Conservation (phyloP, 129 eudicot genomes). For the Saposhnikovia divaricata region DNA sequence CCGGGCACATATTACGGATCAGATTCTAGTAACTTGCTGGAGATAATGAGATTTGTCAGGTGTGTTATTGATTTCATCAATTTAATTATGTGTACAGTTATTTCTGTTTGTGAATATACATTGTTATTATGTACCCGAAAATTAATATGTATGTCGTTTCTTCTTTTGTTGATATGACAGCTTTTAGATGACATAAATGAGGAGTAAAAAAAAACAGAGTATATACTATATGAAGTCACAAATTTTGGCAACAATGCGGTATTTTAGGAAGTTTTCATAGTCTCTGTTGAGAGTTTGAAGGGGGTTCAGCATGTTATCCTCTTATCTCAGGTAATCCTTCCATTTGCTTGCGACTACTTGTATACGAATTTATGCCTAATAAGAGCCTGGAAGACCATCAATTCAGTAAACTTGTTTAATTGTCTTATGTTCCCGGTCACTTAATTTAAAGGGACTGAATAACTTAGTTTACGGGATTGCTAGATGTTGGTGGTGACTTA, state of each 20-base stretch:
- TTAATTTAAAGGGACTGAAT: too few species aligned
- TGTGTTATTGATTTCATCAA: slow-evolving; percentile 14
- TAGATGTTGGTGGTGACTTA: too few species aligned
- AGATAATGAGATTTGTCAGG: slow-evolving; percentile 94
- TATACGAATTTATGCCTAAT: too few species aligned
- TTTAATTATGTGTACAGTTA: not conserved
- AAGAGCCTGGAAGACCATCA: too few species aligned
- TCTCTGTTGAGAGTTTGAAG: slow-evolving; percentile 51
- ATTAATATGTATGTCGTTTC: not conserved
- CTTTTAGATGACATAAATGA: not conserved
- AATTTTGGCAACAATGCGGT: slow-evolving; percentile 7
- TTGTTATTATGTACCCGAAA: not conserved
- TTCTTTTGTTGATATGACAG: not conserved
- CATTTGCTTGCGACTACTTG: slow-evolving; percentile 18
- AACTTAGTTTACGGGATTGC: too few species aligned
- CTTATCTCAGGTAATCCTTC: slow-evolving; percentile 70
- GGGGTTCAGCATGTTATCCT: slow-evolving; percentile 76
- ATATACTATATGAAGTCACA: not conserved
- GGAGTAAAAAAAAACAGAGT: not conserved
- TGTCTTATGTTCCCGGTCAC: too few species aligned
- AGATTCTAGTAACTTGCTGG: too few species aligned
- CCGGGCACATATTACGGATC: too few species aligned
- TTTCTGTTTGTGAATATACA: not conserved
- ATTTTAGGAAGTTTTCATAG: slow-evolving; percentile 70
- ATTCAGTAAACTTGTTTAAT: too few species aligned